phyloP scores from a whole-genome alignment of 768 basidiomycete species.

The Kwoniella bestiolae region DNA sequence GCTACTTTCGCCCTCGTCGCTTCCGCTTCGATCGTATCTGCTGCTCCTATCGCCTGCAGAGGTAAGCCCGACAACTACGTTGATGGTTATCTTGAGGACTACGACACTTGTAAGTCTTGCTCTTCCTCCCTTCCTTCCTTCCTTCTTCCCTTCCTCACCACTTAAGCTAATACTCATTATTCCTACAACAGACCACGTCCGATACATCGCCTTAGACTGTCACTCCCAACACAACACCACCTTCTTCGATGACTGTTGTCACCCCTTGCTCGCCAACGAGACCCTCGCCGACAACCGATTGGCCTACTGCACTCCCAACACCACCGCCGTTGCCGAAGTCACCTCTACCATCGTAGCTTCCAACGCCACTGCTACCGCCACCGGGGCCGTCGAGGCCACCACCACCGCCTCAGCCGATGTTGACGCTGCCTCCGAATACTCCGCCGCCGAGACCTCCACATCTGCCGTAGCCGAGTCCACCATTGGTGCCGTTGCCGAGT shows the following conservation, averaged over 20 bases:
- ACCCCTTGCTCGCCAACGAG: constrained; percentile 69
- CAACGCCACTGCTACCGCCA: constrained; percentile 35
- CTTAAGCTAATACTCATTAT: background rate
- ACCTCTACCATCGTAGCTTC: constrained; percentile 30
- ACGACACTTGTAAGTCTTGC: constrained; percentile 53
- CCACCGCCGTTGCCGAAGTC: constrained; percentile 32
- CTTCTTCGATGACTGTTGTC: constrained; percentile 71
- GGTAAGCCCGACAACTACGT: constrained; percentile 46
- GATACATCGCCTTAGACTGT: constrained; percentile 68
- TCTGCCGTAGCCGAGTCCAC: constrained; percentile 30
- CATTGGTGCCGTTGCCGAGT: constrained; percentile 33
- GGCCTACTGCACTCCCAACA: constrained; percentile 63
- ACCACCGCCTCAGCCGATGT: constrained; percentile 34
- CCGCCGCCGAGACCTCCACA: constrained; percentile 27
- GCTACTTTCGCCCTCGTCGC: constrained; percentile 31
- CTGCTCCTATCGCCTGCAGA: constrained; percentile 36
- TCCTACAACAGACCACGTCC: constrained; percentile 61
- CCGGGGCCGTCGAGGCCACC: constrained; percentile 35
- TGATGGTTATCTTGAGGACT: constrained; percentile 54
- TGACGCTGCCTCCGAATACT: constrained; percentile 30
- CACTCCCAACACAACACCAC: constrained; percentile 60
- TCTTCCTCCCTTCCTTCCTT: background rate
- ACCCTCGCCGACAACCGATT: constrained; percentile 62
- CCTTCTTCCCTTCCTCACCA: no score
- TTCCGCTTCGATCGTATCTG: constrained; percentile 31